Base-by-base conservation (phyloP, 306 rosid species). In the Fragaria ananassa region DNA sequence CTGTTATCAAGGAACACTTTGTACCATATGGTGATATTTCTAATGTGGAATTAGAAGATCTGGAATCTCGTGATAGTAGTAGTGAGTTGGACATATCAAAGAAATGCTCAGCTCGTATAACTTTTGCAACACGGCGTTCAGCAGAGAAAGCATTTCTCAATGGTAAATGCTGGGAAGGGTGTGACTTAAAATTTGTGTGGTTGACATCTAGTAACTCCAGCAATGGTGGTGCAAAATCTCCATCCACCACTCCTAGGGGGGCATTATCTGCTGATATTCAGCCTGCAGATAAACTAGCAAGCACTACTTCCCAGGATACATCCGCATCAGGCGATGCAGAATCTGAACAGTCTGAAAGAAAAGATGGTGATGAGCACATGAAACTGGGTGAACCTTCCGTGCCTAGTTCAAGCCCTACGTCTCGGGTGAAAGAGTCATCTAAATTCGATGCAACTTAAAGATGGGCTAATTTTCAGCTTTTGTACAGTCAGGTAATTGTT, bases 401-500 rank as follows among this genome's bases (percentile, higher is more conserved):
- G 75, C 64, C 73, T 69, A 62, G 77, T 80, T 70, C 87, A 25
- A 74, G 72, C 60, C 75, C 76, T 50, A 80, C 46, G 41, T 88
- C 90, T 27, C 74, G 76, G 34, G 86, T 82, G 67, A 72, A 80
- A 81, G 85, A 87, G 78, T 87, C 90, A 46, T 85, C 89, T 10
- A 74, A 81, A 69, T 82, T 51, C 64, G 74, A 79, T 73, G 81
- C 42, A 65, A 78, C 60, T 70, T 92, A 89, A 88, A 88, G 83
- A 80, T 71, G 90, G 83, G 83, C 79, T 79, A 72, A 79, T 84
- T 72, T 68, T 76, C 84, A 72, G 89, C 85, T 70, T 70, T 84
- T 92, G 97, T 92, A 92, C 96, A 92, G 96, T 86, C 82, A 90
- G 91, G 93, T 92, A 88, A 92, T 78, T 68, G 85, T 81, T 71